These are phyloP conservation scores for Colletotrichum costaricense DNA, from an alignment of 2,329 filamentous ascomycete genomes.

Conservation along the genomic window DNA sequence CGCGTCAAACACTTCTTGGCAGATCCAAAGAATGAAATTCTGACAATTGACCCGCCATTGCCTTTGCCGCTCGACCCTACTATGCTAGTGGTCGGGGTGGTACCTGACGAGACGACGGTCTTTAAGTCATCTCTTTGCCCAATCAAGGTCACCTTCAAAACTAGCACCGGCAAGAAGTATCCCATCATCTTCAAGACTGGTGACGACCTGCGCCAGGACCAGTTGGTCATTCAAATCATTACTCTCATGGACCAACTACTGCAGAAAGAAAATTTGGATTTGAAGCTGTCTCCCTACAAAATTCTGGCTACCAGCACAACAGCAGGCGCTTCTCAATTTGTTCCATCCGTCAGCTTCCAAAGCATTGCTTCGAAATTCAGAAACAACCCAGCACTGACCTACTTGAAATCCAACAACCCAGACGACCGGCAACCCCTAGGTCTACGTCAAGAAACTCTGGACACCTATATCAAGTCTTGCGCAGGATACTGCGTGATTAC, in stretches of 20 bases:
- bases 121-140: slow-evolving; percentile 97
- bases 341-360: slow-evolving; percentile 86
- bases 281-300: slow-evolving; percentile 95
- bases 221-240: slow-evolving; percentile 93
- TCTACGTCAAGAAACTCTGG: slow-evolving; percentile 90
- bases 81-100: slow-evolving; percentile 81
- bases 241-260: slow-evolving; percentile 97
- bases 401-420: slow-evolving; percentile 89
- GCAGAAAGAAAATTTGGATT: slow-evolving; percentile 94
- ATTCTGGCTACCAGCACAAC: slow-evolving; percentile 92
- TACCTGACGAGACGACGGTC: slow-evolving; percentile 86
- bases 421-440: slow-evolving; percentile 85
- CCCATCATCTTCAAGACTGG: slow-evolving; percentile 97
- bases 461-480: slow-evolving; percentile 95
- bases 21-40: slow-evolving; percentile 90
- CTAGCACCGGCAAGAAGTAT: slow-evolving; percentile 80
- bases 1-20: slow-evolving; percentile 85
- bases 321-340: slow-evolving; percentile 92
- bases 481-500: slow-evolving; percentile 99
- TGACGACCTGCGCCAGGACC: slow-evolving; percentile 95
- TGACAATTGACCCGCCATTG: slow-evolving; percentile 85
- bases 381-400: slow-evolving; percentile 78
- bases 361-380: slow-evolving; percentile 87
- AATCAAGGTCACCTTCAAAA: slow-evolving; percentile 91
- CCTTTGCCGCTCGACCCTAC: slow-evolving; percentile 90